Conservation (phyloP, 306 rosid genomes). For the Malus fusca region DNA sequence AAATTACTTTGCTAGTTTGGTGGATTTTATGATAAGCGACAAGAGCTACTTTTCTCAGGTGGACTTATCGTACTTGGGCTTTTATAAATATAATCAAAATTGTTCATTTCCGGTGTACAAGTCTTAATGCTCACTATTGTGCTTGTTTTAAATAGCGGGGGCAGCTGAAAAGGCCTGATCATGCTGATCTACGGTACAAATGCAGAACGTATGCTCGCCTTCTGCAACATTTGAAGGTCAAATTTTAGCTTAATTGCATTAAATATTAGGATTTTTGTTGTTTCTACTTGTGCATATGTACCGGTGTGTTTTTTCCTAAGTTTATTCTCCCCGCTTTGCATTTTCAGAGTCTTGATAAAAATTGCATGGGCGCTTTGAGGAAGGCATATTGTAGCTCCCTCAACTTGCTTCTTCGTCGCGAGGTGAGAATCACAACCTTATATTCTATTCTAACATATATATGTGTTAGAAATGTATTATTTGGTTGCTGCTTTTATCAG, state of each 20-base stretch:
- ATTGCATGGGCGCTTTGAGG: slow-evolving; percentile 59
- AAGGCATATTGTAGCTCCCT: slow-evolving; percentile 87
- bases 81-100: slow-evolving; percentile 4
- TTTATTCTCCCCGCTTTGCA: slow-evolving; percentile 5
- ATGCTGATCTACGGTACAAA: slow-evolving; percentile 83
- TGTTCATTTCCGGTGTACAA: not conserved
- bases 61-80: slow-evolving; percentile 4
- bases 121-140: slow-evolving; percentile 19
- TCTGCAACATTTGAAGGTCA: slow-evolving; percentile 83
- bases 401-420: slow-evolving; percentile 88
- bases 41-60: slow-evolving; percentile 95
- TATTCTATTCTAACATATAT: not conserved
- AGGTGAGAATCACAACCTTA: slow-evolving; percentile 27
- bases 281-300: not conserved
- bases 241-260: slow-evolving; percentile 9
- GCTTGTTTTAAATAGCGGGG: slow-evolving; percentile 61
- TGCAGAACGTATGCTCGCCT: slow-evolving; percentile 93
- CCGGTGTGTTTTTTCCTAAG: not conserved
- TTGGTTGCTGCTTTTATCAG: not conserved
- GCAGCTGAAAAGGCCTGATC: slow-evolving; percentile 97
- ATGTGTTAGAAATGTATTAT: not conserved
- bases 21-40: slow-evolving; percentile 84
- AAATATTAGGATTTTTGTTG: slow-evolving; percentile 3
- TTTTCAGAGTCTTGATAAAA: slow-evolving; percentile 80
- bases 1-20: slow-evolving; percentile 73